A percentile compares a stretch with the other conserved stretches of the same genome.
Evolutionary conservation across 2,329 filamentous ascomycete species (phyloP).

Genomic region (Parastagonospora nodorum): DNA sequence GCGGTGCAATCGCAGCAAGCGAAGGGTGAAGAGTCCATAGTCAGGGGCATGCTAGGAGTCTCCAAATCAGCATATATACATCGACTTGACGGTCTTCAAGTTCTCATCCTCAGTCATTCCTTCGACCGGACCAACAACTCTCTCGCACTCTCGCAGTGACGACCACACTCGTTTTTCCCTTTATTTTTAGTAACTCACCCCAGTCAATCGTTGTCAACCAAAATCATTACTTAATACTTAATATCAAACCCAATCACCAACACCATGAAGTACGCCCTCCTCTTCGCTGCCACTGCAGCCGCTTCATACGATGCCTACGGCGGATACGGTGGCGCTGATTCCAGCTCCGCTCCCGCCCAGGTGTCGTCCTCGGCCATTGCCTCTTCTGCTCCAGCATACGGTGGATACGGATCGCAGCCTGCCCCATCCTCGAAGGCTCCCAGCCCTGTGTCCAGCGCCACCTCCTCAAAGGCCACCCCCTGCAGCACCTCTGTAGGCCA

Average conservation of each 20-base stretch:
- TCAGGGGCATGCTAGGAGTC: conserved; percentile 15
- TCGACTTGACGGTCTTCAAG: neutral
- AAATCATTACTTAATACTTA: conserved; percentile 9
- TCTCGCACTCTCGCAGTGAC: conserved; percentile 23
- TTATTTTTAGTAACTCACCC: conserved; percentile 22
- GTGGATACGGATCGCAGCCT: conserved; percentile 11
- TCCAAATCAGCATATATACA: conserved; percentile 14
- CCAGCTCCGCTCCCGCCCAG: conserved; percentile 16
- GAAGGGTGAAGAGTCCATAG: conserved; percentile 3
- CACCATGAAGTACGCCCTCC: conserved; percentile 30
- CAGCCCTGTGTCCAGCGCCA: conserved; percentile 6
- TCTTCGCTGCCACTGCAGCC: conserved; percentile 33
- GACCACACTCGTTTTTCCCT: conserved; percentile 15
- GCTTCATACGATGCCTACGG: conserved; percentile 25
- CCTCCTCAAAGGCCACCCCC: conserved; percentile 17
- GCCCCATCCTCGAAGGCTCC: conserved; percentile 17
- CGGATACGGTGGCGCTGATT: conserved; percentile 11
- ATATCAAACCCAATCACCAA: conserved; percentile 10
- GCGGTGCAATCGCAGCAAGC: conserved; percentile 6
- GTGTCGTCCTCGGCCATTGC: conserved; percentile 1
- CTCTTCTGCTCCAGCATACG: conserved; percentile 18
- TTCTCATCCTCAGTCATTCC: conserved; percentile 20
- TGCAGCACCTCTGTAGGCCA: conserved; percentile 13
- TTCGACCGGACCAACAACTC: conserved; percentile 23
- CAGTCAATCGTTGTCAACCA: conserved; percentile 32